Evolutionary conservation across 352 stramenopile species (phyloP), one percentile per base, ranked within the genome.

Genomic region (Phytopythium boreale): DNA sequence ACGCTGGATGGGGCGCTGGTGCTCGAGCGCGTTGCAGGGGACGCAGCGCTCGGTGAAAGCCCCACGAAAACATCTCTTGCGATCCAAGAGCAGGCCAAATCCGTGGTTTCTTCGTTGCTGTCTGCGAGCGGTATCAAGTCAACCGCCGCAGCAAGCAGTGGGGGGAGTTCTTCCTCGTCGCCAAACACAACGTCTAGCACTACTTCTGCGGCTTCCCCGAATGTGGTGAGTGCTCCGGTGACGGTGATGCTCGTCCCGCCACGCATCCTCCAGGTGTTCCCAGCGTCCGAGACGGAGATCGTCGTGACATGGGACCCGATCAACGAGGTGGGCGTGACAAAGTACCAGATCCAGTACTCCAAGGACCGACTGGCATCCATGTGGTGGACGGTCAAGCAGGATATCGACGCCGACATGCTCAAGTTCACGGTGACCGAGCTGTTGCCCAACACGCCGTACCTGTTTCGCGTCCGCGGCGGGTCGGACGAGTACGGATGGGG

Each of bases 331-430:
- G 69, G 69, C 0, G 71, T 93, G 31, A 74, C 67, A 1, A 90
- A 84, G 63, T 94, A 94, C 66, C 82, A 93, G 39, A 77, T 96
- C 46, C 88, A 96, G 64, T 95, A 89, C 52, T 72, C 75, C 0
- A 93, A 92, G 67, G 92, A 95, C 55, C 76, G 83, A 5, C 65
- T 95, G 26, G 77, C 86, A 8, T 80, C 84, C 9, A 88, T 93
- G 69, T 95, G 88, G 88, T 87, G 79, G 78, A 93, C 72, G 27
- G 70, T 86, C 1, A 92, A 89, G 53, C 71, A 88, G 19, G 85
- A 94, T 24, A 77, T 96, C 43, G 59, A 56, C 3, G 67, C 64
- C 1, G 72, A 90, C 24, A 91, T 73, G 26, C 70, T 84, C 4
- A 82, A 82, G 53, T 84, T 75, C 37, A 79, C 73, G 2, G 64